These are phyloP conservation scores for Aspergillus sp. DNA, from an alignment of 2,329 filamentous ascomycete species.

Conservation along the genomic window DNA sequence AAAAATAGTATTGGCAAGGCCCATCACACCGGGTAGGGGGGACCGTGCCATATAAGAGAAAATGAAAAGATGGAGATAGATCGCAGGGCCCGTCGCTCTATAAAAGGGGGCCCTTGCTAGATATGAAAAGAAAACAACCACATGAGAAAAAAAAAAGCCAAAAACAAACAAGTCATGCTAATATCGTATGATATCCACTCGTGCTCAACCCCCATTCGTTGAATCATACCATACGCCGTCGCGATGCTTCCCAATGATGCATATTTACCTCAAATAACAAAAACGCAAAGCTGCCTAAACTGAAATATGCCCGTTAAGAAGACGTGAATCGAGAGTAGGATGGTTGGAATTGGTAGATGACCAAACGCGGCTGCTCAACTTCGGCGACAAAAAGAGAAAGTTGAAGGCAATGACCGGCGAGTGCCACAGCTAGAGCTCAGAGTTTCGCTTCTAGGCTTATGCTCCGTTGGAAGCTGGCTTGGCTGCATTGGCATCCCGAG, in stretches of 20 bases:
- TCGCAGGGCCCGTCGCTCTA: too few species aligned
- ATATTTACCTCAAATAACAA: slow-evolving; percentile 13
- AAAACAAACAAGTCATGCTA: slow-evolving; percentile 2
- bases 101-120: too few species aligned
- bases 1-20: too few species aligned
- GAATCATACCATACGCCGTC: slow-evolving; percentile 20
- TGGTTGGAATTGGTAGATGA: too few species aligned
- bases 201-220: slow-evolving; percentile 11
- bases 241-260: slow-evolving; percentile 25
- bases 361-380: neutral
- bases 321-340: too few species aligned
- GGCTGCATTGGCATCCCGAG: slow-evolving; percentile 15
- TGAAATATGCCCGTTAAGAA: neutral
- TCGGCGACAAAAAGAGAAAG: neutral
- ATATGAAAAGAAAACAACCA: neutral
- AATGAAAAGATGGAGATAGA: too few species aligned
- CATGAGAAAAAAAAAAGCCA: slow-evolving; percentile 5
- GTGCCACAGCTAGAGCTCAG: neutral
- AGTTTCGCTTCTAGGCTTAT: slow-evolving; percentile 6
- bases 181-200: slow-evolving; percentile 13
- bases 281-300: slow-evolving; percentile 6
- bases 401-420: too few species aligned
- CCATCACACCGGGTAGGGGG: too few species aligned
- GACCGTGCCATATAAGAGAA: too few species aligned
- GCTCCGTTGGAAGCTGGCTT: slow-evolving; percentile 21